Evolutionary conservation across 768 basidiomycete genomes (phyloP).

Genomic region (Fistulinella prunicolor): DNA sequence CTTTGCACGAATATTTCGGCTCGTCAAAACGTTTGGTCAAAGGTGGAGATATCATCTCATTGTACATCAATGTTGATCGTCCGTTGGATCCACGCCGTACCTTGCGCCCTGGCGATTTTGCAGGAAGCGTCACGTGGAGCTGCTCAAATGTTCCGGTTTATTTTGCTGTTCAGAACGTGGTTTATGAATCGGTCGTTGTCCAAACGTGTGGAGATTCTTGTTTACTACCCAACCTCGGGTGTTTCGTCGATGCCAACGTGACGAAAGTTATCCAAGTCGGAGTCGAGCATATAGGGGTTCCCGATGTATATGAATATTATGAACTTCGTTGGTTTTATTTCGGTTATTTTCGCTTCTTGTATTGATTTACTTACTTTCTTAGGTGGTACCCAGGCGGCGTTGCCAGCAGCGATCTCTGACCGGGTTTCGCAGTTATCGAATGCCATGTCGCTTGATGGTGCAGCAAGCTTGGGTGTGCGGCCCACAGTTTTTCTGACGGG

Average conservation of each 20-base stretch:
- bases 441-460: conserved; percentile 55
- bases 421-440: conserved; percentile 57
- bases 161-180: conserved; percentile 78
- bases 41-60: conserved; percentile 68
- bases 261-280: conserved; percentile 84
- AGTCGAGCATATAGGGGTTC: conserved; percentile 62
- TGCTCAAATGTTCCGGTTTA: conserved; percentile 52
- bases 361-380: conserved; percentile 11
- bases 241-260: conserved; percentile 69
- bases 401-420: conserved; percentile 29
- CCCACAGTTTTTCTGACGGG: conserved; percentile 79
- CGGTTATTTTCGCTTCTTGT: not conserved
- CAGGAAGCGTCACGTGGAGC: not conserved
- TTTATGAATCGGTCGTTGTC: conserved; percentile 52
- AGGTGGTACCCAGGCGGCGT: conserved; percentile 14
- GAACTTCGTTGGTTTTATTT: conserved; percentile 43
- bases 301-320: conserved; percentile 48
- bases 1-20: conserved; percentile 64
- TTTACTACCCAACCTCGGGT: conserved; percentile 72
- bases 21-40: conserved; percentile 55
- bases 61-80: conserved; percentile 57
- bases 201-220: conserved; percentile 47
- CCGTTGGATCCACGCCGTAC: conserved; percentile 19
- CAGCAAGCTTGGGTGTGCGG: conserved; percentile 59
- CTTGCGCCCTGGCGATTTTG: conserved; percentile 7